Evolutionary conservation across 208 protist genomes (phyloP), one percentile per base, ranked within the genome.

Genomic region (Trypanosoma scelopori): DNA sequence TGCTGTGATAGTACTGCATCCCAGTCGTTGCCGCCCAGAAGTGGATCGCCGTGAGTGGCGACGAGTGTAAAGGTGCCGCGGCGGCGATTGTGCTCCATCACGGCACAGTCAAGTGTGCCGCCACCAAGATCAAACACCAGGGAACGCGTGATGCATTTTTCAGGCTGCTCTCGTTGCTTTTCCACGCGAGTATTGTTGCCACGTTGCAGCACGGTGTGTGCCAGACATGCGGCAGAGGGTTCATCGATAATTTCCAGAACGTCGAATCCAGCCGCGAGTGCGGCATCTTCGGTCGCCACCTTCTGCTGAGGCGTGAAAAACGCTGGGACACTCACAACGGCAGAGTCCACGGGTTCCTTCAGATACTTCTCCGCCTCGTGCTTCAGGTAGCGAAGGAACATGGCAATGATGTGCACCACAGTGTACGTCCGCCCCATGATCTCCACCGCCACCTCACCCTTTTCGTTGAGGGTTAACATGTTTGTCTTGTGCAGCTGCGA

Each of bases 191-290:
- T 3, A 64, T 49, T 28, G 18, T 62, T 46, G 22, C 46, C 43
- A 5, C 65, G 49, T 41, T 79, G 53, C 15, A 96, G 72, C 20
- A 92, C 89, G 30, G 87, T 94, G 82, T 95, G 84, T 23, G 92
- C 77, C 15, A 97, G 75, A 66, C 88, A 94, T 22, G 92, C 89
- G 0, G 92, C 92, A 5, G 90, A 95, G 22, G 90, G 92, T 60
- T 97, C 92, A 69, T 97, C 91, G 71, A 97, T 95, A n/a, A 97
- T 77, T 71, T 96, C 89, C 11, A 95, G 81, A 39, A 97, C 92
- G 67, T 97, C 92, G 51, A 97, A 92, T 28, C 91, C 91, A 0
- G 92, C 92, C 39, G 79, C 84, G 18, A 96, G 83, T 42, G 90
- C 92, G 15, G 92, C 92, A 64, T 97, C 92, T 71, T 97, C 89